Evolutionary conservation across 345 rosid genomes (phyloP).

Genomic region (Camelina hispida): DNA sequence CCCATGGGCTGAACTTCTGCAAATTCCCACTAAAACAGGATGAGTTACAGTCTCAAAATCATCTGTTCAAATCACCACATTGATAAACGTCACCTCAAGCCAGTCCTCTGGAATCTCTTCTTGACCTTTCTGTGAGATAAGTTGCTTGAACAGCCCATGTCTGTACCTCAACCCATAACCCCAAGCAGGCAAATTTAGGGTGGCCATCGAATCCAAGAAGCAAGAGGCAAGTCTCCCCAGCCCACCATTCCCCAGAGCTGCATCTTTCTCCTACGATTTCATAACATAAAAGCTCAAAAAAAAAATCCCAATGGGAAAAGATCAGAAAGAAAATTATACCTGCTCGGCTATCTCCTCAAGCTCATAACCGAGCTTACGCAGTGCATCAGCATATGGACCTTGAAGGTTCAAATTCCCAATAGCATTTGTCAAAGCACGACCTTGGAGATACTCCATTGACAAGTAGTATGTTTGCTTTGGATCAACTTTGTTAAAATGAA

Average conservation of each 20-base stretch:
- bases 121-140: constrained; percentile 82
- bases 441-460: constrained; percentile 99
- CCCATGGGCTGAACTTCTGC: constrained; percentile 99
- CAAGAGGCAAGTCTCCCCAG: constrained; percentile 98
- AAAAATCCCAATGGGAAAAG: constrained; percentile 24
- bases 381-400: constrained; percentile 82
- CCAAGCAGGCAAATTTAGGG: constrained; percentile 96
- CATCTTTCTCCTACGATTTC: constrained; percentile 84
- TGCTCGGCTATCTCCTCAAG: constrained; percentile 90
- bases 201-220: constrained; percentile 97
- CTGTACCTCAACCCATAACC: constrained; percentile 96
- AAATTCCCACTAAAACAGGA: constrained; percentile 42
- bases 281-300: constrained; percentile 30
- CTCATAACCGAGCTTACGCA: constrained; percentile 74
- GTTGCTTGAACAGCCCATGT: constrained; percentile 93
- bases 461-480: constrained; percentile 95
- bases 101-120: constrained; percentile 97
- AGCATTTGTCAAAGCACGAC: constrained; percentile 87
- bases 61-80: constrained; percentile 29
- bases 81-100: constrained; percentile 73
- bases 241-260: constrained; percentile 99
- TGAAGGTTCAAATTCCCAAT: constrained; percentile 77
- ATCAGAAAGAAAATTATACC: constrained; percentile 47
- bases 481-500: constrained; percentile 75
- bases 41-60: constrained; percentile 26